Evolutionary conservation across 805 yeast genomes (phyloP), one percentile per base, ranked within the genome.

Genomic region (Kluyveromyces aestuarii): DNA sequence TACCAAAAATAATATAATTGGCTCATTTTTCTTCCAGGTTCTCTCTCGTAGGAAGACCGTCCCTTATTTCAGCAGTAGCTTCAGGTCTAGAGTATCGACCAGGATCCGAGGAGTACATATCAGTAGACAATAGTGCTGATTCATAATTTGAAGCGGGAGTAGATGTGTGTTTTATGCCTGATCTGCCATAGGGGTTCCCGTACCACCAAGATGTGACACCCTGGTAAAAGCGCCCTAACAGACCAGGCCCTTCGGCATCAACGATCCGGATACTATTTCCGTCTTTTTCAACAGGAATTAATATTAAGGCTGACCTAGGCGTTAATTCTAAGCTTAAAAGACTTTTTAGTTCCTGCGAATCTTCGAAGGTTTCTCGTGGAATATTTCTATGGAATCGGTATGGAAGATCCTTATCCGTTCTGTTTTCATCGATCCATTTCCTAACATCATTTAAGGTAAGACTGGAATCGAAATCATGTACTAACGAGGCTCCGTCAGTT

Each of bases 221-320:
- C 27, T 57, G 61, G 41, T 62, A 61, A 2, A 70, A 51, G 49
- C 62, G 63, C 4, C 66, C 63, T 9, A 70, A 38, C 8, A 68
- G 49, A 0, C 73, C 65, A 13, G 63, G 57, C 19, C 54, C 56
- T 48, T 55, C 55, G 14, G 50, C 59, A 19, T 47, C 61, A 27
- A 53, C 63, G 57, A 44, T 71, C 64, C 50, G 59, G 47, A n/a
- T 61, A 17, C 44, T 43, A 8, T 49, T 49, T 11, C 45, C 37
- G 38, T 56, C 61, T 27, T 61, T 61, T 21, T 59, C 59, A 30
- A 73, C 69, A 0, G 93, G 90, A 59, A 85, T 84, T 53, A 89
- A 68, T 21, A 87, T 81, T 44, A 89, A 64, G 0, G 84, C 87
- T 10, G 95, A 82, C 49, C 95, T 72, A 2, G 91, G 90, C 14